phyloP scores from a whole-genome alignment of 306 rosid genomes.

The Clitoria ternatea region DNA sequence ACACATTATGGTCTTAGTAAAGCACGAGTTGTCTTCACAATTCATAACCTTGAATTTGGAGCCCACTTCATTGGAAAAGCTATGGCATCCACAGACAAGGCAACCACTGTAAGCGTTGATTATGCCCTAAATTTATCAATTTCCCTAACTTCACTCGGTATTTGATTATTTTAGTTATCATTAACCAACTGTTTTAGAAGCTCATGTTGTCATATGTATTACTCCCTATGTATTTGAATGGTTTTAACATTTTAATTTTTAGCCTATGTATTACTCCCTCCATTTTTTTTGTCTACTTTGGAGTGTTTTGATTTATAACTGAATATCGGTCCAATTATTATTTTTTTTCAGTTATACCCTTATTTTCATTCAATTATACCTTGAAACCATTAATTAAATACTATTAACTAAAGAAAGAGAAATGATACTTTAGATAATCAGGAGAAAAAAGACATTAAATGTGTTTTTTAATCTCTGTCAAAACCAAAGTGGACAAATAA shows the following conservation, averaged over 20 bases:
- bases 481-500: no score
- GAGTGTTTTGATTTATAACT: no score
- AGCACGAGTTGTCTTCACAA: conserved; percentile 82
- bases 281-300: no score
- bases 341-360: no score
- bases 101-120: conserved; percentile 77
- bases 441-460: no score
- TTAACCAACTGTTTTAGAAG: not conserved
- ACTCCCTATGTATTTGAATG: not conserved
- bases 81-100: conserved; percentile 66
- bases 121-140: conserved; percentile 7
- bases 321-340: no score
- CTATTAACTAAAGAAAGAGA: no score
- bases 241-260: not conserved
- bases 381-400: no score
- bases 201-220: not conserved
- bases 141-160: not conserved
- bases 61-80: conserved; percentile 67
- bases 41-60: conserved; percentile 98
- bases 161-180: conserved; percentile 13
- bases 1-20: conserved; percentile 76
- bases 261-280: not conserved
- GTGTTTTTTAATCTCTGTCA: no score
- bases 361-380: no score
- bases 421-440: no score